Percentiles rank a stretch among this genome's conserved stretches.
Conservation (phyloP, 352 stramenopile species). For the Phytophthora cryptogea region DNA sequence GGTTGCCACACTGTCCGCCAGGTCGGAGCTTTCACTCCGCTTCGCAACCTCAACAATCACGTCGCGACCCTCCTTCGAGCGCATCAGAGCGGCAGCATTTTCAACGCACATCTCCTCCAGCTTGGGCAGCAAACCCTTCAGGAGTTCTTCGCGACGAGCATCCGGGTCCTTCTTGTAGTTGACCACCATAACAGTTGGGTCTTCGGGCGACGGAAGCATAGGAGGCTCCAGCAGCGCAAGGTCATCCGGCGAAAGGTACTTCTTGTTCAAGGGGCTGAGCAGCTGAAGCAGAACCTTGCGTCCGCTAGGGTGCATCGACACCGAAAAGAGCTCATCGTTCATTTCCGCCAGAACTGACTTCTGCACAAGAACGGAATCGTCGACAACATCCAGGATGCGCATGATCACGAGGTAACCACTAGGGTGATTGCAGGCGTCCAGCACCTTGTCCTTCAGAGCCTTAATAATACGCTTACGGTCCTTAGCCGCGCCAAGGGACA, state of each 20-base stretch:
- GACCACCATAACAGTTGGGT: constrained; percentile 59
- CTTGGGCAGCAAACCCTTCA: constrained; percentile 80
- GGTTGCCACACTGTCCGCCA: constrained; percentile 51
- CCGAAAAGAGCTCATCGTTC: constrained; percentile 71
- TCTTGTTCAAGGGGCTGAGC: constrained; percentile 78
- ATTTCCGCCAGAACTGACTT: constrained; percentile 88
- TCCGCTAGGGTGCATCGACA: constrained; percentile 76
- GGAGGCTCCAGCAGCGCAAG: constrained; percentile 72
- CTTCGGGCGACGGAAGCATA: constrained; percentile 70
- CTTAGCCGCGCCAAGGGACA: constrained; percentile 84
- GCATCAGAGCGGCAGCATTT: constrained; percentile 66
- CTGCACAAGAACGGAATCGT: constrained; percentile 91
- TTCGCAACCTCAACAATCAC: constrained; percentile 85
- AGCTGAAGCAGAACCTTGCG: constrained; percentile 84
- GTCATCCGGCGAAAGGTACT: constrained; percentile 85
- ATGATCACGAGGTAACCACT: constrained; percentile 91
- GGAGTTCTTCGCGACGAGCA: constrained; percentile 70
- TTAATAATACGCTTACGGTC: constrained; percentile 93
- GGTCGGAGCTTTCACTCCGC: constrained; percentile 52
- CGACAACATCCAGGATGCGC: constrained; percentile 88
- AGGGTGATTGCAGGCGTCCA: constrained; percentile 89
- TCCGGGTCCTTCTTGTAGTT: constrained; percentile 91
- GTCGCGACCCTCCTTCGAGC: constrained; percentile 81
- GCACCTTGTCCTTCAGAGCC: constrained; percentile 89
- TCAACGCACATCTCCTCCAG: constrained; percentile 77